Conservation (phyloP, 352 stramenopile species). For the Phytophthora megakarya region DNA sequence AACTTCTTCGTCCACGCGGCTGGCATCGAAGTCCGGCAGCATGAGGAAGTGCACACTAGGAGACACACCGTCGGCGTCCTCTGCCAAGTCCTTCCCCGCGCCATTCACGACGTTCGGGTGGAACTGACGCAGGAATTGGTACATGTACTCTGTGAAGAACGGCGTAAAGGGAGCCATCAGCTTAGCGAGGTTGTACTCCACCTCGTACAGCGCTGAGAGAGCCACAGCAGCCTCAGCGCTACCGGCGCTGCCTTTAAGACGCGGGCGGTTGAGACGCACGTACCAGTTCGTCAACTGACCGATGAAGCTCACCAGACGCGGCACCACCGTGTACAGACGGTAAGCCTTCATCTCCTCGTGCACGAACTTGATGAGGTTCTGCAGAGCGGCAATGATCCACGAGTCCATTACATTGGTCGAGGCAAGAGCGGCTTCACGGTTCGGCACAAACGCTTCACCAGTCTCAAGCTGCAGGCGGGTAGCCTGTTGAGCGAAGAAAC, state of each 20-base stretch:
- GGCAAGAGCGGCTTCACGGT: slow-evolving; percentile 77
- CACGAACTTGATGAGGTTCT: slow-evolving; percentile 98
- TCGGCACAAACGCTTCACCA: slow-evolving; percentile 88
- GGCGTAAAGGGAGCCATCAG: slow-evolving; percentile 99
- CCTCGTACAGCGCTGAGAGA: slow-evolving; percentile 97
- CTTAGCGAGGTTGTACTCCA: slow-evolving; percentile 94
- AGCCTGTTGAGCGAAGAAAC: slow-evolving; percentile 99
- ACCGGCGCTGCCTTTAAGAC: slow-evolving; percentile 95
- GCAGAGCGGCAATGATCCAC: slow-evolving; percentile 98
- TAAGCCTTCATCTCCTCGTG: slow-evolving; percentile 98
- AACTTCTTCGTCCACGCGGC: slow-evolving; percentile 92
- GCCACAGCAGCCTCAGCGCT: slow-evolving; percentile 85
- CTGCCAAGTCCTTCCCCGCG: slow-evolving; percentile 79
- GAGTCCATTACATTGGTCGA: slow-evolving; percentile 98
- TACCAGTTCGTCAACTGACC: slow-evolving; percentile 99
- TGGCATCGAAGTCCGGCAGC: slow-evolving; percentile 93
- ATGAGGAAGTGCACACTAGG: slow-evolving; percentile 97
- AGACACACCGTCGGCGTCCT: slow-evolving; percentile 91
- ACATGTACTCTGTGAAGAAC: slow-evolving; percentile 99
- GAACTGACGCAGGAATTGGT: slow-evolving; percentile 97
- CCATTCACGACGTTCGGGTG: slow-evolving; percentile 87
- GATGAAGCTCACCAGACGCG: slow-evolving; percentile 97
- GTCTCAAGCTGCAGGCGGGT: slow-evolving; percentile 91
- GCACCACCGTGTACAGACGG: slow-evolving; percentile 99
- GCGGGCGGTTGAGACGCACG: slow-evolving; percentile 97